Percentiles rank a stretch among this genome's conserved stretches.
These are phyloP conservation scores for Epithemia pelagica DNA, from an alignment of 108 stramenopile genomes.

Conservation along the genomic window DNA sequence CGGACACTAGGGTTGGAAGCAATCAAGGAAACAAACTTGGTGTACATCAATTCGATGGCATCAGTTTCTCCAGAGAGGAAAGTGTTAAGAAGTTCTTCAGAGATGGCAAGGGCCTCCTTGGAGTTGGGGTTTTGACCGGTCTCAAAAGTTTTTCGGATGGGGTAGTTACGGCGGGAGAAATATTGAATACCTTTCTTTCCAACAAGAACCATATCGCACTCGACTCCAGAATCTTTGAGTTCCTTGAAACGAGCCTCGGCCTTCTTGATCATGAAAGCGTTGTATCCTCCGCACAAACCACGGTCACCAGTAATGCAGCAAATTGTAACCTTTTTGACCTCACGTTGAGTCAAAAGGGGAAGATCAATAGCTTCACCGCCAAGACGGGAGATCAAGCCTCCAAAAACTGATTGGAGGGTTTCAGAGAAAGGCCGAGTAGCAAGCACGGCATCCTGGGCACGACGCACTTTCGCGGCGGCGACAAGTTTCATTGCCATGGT, in stretches of 20 bases:
- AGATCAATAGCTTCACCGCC: constrained; percentile 84
- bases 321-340: constrained; percentile 94
- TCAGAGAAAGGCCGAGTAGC: constrained; percentile 94
- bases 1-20: constrained; percentile 83
- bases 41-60: constrained; percentile 94
- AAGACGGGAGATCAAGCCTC: constrained; percentile 79
- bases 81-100: constrained; percentile 83
- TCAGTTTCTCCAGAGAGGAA: constrained; percentile 92
- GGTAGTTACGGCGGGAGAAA: constrained; percentile 75
- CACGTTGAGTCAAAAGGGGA: constrained; percentile 90
- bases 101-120: constrained; percentile 86
- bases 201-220: constrained; percentile 80
- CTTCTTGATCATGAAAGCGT: constrained; percentile 96
- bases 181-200: constrained; percentile 90
- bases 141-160: constrained; percentile 73
- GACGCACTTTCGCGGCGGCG: constrained; percentile 95
- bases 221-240: constrained; percentile 75
- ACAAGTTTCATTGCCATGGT: constrained; percentile 98
- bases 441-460: constrained; percentile 94
- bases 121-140: constrained; percentile 88
- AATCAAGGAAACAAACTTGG: constrained; percentile 91
- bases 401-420: constrained; percentile 92
- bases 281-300: constrained; percentile 96
- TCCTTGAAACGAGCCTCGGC: constrained; percentile 83
- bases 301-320: constrained; percentile 88